These are phyloP conservation scores for Verruconis gallopava DNA, from an alignment of 2,329 filamentous ascomycete species.

Conservation along the genomic window DNA sequence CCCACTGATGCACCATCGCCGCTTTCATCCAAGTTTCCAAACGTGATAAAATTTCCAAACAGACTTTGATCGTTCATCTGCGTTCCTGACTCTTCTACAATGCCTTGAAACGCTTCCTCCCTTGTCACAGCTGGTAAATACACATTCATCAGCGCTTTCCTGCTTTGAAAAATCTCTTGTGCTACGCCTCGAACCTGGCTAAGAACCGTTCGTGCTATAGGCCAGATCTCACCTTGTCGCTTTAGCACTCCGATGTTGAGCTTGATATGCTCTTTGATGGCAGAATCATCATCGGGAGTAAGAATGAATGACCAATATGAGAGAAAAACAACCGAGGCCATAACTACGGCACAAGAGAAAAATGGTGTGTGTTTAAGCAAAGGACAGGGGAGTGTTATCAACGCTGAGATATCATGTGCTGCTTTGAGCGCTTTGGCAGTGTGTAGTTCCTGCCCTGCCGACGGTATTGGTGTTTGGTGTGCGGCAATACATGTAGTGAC, in stretches of 20 bases:
- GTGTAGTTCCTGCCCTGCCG: constrained; percentile 45
- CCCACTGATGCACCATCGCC: no score
- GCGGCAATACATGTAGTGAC: constrained; percentile 54
- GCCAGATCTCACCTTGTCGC: constrained; percentile 56
- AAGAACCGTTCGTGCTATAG: constrained; percentile 55
- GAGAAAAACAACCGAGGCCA: constrained; percentile 70
- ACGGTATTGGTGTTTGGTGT: constrained; percentile 35
- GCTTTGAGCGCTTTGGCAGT: constrained; percentile 70
- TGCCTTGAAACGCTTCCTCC: constrained; percentile 6
- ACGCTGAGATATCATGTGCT: constrained; percentile 61
- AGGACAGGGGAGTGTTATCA: constrained; percentile 60
- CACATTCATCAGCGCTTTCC: constrained; percentile 24
- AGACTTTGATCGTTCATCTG: not conserved
- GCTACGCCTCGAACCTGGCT: constrained; percentile 66
- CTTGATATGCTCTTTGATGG: constrained; percentile 60
- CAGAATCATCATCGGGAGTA: constrained; percentile 39
- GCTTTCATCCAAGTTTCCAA: no score
- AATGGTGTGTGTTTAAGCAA: constrained; percentile 68
- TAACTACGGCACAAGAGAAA: constrained; percentile 67
- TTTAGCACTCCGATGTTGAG: constrained; percentile 68
- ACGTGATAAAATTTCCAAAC: not conserved
- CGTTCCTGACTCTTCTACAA: constrained; percentile 7
- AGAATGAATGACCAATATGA: constrained; percentile 55
- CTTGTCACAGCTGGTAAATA: constrained; percentile 2
- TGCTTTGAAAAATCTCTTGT: constrained; percentile 49